phyloP scores from a whole-genome alignment of 495 filamentous ascomycete species.

The Daldinia concentrica region DNA sequence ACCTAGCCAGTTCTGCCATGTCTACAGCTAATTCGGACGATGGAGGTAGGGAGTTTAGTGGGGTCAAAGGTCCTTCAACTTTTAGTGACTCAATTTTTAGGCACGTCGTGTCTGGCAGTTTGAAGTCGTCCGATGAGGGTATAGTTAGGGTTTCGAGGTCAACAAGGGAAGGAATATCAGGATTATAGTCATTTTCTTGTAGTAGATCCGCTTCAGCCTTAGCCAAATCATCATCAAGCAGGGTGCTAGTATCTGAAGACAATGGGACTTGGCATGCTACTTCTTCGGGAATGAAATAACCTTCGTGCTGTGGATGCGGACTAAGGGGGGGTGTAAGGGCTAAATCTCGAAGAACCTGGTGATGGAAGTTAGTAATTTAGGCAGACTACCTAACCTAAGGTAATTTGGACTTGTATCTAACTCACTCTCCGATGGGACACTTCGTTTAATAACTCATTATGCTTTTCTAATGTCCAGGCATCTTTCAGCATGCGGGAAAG shows the following conservation, averaged over 20 bases:
- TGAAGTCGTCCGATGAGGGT: slow-evolving; percentile 23
- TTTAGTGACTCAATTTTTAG: slow-evolving; percentile 27
- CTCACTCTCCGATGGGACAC: slow-evolving; percentile 51
- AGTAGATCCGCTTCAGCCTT: slow-evolving; percentile 56
- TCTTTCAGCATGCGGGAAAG: slow-evolving; percentile 52
- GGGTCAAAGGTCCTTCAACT: slow-evolving; percentile 33
- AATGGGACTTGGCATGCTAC: slow-evolving; percentile 60
- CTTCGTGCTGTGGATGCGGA: slow-evolving; percentile 52
- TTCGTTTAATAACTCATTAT: slow-evolving; percentile 45
- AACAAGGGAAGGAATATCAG: not conserved
- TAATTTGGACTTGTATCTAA: not conserved
- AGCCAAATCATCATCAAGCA: slow-evolving; percentile 57
- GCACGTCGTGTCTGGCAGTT: slow-evolving; percentile 13
- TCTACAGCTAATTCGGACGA: slow-evolving; percentile 20
- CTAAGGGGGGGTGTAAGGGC: slow-evolving; percentile 68
- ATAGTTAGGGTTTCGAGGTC: slow-evolving; percentile 6
- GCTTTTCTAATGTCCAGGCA: slow-evolving; percentile 51
- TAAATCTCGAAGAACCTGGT: slow-evolving; percentile 19
- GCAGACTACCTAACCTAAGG: not conserved
- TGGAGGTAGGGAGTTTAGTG: slow-evolving; percentile 39
- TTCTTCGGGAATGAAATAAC: slow-evolving; percentile 59
- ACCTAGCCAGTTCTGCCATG: slow-evolving; percentile 9
- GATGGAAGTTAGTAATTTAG: not conserved
- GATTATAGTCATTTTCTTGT: slow-evolving; percentile 40
- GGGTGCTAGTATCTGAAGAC: slow-evolving; percentile 59